phyloP scores from a whole-genome alignment of 495 filamentous ascomycete species.

The Beverwykella pulmonaria region DNA sequence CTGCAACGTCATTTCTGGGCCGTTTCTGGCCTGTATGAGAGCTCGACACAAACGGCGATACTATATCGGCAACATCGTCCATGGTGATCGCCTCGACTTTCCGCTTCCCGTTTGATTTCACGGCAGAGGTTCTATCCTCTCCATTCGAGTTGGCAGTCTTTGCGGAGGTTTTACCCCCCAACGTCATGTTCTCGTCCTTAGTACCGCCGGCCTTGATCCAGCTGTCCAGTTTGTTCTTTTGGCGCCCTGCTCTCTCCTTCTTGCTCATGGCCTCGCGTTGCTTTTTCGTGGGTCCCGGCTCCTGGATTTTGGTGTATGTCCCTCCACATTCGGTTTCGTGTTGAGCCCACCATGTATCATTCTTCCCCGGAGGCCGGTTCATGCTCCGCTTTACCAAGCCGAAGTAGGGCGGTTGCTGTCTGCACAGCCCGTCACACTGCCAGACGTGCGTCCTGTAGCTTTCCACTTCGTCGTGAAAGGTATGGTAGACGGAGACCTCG shows the following conservation, averaged over 20 bases:
- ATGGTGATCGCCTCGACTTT: slow-evolving; percentile 1
- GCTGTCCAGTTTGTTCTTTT: slow-evolving; percentile 46
- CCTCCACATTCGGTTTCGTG: slow-evolving; percentile 45
- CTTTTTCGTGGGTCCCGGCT: slow-evolving; percentile 42
- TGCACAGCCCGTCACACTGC: slow-evolving; percentile 45
- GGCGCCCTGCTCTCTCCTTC: slow-evolving; percentile 42
- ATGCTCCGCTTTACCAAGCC: slow-evolving; percentile 46
- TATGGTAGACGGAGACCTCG: slow-evolving; percentile 43
- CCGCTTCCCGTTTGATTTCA: background rate
- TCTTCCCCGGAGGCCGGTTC: slow-evolving; percentile 44
- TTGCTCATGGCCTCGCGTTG: slow-evolving; percentile 38
- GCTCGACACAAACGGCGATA: background rate
- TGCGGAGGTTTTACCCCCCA: slow-evolving; percentile 18
- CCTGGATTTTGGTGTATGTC: slow-evolving; percentile 42
- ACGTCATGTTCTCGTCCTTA: background rate
- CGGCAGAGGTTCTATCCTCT: slow-evolving; percentile 6
- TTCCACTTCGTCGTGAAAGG: slow-evolving; percentile 47
- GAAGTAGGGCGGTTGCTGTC: slow-evolving; percentile 40
- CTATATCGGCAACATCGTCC: slow-evolving; percentile 1
- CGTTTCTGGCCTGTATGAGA: slow-evolving; percentile 1
- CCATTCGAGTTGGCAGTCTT: background rate
- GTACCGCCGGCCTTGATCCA: slow-evolving; percentile 33
- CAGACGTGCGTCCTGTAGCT: slow-evolving; percentile 46
- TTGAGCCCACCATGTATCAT: slow-evolving; percentile 42
- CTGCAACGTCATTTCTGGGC: background rate